These are phyloP conservation scores for Cladosporium oxysporum DNA, from an alignment of 2,329 filamentous ascomycete species.

Conservation along the genomic window DNA sequence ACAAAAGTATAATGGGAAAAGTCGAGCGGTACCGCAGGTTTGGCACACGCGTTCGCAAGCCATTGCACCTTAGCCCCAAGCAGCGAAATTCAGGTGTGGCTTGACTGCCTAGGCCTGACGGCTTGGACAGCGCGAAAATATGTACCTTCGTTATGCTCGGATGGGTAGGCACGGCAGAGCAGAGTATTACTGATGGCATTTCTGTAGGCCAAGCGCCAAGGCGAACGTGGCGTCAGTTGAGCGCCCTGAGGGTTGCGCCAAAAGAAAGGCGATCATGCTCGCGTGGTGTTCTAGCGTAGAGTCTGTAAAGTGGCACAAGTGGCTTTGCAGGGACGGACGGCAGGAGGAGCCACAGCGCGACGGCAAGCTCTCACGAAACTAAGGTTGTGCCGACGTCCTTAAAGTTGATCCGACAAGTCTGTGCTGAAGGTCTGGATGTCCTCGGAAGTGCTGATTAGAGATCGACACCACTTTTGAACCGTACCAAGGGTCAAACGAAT, in stretches of 20 bases:
- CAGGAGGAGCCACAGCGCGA: background rate
- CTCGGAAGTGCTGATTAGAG: background rate
- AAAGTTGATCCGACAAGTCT: background rate
- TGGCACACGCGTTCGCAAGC: background rate
- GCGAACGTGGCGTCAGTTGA: background rate
- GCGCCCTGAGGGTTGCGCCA: background rate
- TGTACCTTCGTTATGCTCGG: background rate
- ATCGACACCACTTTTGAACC: background rate
- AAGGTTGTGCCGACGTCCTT: background rate
- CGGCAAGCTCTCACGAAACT: background rate
- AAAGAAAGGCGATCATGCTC: background rate
- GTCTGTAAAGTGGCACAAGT: background rate
- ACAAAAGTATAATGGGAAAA: background rate
- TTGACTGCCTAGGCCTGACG: slow-evolving; percentile 6
- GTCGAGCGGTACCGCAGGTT: background rate
- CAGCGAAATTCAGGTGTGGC: slow-evolving; percentile 1
- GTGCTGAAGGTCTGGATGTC: background rate
- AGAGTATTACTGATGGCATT: background rate
- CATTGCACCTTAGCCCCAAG: background rate
- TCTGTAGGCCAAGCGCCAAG: slow-evolving; percentile 15
- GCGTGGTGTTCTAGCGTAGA: slow-evolving; percentile 16
- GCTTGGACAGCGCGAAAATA: slow-evolving; percentile 2
- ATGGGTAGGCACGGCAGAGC: background rate
- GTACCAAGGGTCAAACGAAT: background rate
- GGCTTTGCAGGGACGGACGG: slow-evolving; percentile 8